A percentile compares a stretch with the other conserved stretches of the same genome.
phyloP scores from a whole-genome alignment of 208 protist species.

The Crithidia acanthocephali region DNA sequence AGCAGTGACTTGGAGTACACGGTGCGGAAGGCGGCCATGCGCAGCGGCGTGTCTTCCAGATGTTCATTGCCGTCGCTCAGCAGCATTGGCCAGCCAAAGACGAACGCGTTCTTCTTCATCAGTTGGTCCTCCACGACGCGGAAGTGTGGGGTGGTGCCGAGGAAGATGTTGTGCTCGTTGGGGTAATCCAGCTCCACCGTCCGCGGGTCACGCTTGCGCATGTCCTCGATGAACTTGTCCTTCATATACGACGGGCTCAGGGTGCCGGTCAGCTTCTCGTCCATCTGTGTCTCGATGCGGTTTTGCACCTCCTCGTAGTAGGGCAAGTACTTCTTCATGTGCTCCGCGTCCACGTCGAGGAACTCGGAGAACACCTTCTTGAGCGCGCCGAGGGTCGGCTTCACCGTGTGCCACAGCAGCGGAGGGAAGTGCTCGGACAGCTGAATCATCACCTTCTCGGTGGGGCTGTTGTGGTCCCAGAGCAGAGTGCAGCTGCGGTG shows the following conservation, averaged over 20 bases:
- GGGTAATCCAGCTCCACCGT: constrained; percentile 86
- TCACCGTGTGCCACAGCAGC: constrained; percentile 90
- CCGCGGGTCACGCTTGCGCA: constrained; percentile 83
- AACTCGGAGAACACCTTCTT: constrained; percentile 90
- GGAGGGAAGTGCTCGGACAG: constrained; percentile 89
- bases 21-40: constrained; percentile 87
- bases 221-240: constrained; percentile 88
- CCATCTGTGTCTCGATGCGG: constrained; percentile 71
- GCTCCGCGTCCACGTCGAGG: constrained; percentile 87
- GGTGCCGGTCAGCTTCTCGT: constrained; percentile 77
- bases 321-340: constrained; percentile 91
- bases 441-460: constrained; percentile 92
- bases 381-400: constrained; percentile 75
- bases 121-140: constrained; percentile 77
- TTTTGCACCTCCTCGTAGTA: constrained; percentile 91
- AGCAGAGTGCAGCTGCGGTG: constrained; percentile 73
- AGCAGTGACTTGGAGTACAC: constrained; percentile 91
- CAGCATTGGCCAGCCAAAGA: constrained; percentile 93
- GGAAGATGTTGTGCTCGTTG: constrained; percentile 81
- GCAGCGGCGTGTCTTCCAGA: constrained; percentile 78
- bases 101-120: constrained; percentile 92
- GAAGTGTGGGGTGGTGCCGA: constrained; percentile 86
- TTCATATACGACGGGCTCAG: constrained; percentile 83
- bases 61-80: constrained; percentile 89
- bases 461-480: constrained; percentile 91